A percentile compares a stretch with the other conserved stretches of the same genome.
These are phyloP conservation scores for Eudorina sp. DNA, from an alignment of 139 green algal genomes.

Conservation along the genomic window DNA sequence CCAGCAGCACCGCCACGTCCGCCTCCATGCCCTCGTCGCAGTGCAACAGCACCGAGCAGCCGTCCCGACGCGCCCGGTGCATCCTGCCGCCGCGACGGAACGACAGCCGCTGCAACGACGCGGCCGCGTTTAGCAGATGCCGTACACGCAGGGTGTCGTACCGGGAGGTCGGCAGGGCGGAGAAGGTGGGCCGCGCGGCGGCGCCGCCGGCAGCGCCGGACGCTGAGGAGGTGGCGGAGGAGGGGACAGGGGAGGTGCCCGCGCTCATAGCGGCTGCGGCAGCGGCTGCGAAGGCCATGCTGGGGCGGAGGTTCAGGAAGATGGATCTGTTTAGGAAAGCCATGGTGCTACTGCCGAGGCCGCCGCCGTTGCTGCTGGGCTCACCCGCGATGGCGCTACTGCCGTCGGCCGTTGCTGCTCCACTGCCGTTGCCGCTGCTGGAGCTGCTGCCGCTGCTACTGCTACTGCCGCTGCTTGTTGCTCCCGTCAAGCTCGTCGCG, in stretches of 20 bases:
- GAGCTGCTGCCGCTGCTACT: neutral
- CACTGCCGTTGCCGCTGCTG: neutral
- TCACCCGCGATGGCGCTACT: too few species aligned
- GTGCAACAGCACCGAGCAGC: conserved; percentile 64
- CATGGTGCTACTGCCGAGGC: neutral
- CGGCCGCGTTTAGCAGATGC: conserved; percentile 50
- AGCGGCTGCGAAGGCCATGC: neutral
- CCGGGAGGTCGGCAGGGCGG: neutral
- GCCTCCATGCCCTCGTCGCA: conserved; percentile 58
- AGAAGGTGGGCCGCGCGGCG: neutral
- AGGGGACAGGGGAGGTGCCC: neutral
- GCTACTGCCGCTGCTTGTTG: neutral
- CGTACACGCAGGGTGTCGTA: conserved; percentile 33
- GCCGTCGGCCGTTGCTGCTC: too few species aligned
- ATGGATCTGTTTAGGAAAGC: conserved; percentile 30
- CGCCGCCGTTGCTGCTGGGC: neutral
- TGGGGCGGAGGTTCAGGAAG: conserved; percentile 31
- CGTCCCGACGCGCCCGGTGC: conserved; percentile 22
- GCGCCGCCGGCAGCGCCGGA: neutral
- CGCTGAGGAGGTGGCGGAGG: neutral
- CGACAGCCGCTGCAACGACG: conserved; percentile 60
- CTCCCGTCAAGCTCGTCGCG: neutral
- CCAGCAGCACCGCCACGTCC: conserved; percentile 65
- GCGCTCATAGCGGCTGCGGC: neutral
- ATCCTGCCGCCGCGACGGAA: conserved; percentile 44